Evolutionary conservation across 2,329 filamentous ascomycete species (phyloP), one percentile per base, ranked within the genome.

Genomic region (Ascochyta rabiei): DNA sequence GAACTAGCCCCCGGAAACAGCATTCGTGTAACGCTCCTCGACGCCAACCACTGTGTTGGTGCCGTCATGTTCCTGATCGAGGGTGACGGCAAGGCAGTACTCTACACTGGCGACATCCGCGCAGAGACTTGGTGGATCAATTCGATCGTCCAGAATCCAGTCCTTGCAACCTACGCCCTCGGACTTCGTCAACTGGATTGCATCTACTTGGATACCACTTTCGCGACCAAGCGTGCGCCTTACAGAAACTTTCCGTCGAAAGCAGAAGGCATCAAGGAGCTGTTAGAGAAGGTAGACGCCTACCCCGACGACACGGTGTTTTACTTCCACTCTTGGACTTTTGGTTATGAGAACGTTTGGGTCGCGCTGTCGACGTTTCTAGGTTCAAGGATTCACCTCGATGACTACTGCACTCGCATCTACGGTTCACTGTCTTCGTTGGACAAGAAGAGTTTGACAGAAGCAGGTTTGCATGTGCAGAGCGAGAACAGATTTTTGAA

Each of bases 11-110:
- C 88, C 0, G 84, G 84, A 1, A 82, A 83, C 41, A 78, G 76
- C n/a, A 86, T 97, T 21, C 86, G 87, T 41, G 90, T 96, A 16
- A 97, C 92, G 0, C 80, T 97, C 0, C 84, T 97, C 46, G 89
- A 96, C 77, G 92, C 93, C 1, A 97, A 98, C 65, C 93, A 97
- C 70, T 98, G 93, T 66, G 84, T 89, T 0, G 93, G 93, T 0
- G 87, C 91, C 16, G 91, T 95, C 16, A 96, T 96, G 91, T 97
- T 97, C 69, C 79, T 97, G 16, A 89, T 97, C 24, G 90, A 97
- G 75, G 86, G 86, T 2, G 75, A 84, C 48, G 82, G 81, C 0
- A 90, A 86, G 57, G 87, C 91, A 0, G 82, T 96, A 1, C 77
- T 97, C 0, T 98, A 97, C 68, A 96, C 93, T 0, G 93, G 93